These are phyloP conservation scores for Colletotrichum sansevieriae DNA, from an alignment of 2,329 filamentous ascomycete species.

Conservation along the genomic window DNA sequence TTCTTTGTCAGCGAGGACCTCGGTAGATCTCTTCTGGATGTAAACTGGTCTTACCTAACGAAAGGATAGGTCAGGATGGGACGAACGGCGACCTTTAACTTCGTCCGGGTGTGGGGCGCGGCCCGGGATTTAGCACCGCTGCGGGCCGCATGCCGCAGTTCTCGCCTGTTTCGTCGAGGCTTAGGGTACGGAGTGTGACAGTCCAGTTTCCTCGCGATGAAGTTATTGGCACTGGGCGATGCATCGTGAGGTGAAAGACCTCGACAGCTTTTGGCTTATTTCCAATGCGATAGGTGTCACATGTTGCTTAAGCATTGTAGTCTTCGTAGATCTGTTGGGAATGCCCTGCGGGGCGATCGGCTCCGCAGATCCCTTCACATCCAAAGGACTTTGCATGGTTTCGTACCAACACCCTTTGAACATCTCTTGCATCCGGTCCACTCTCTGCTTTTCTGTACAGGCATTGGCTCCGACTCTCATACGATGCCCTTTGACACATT, in stretches of 20 bases:
- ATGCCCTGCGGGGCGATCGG: not conserved
- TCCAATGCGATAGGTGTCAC: not conserved
- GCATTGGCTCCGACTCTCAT: no score
- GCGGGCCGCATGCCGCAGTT: slow-evolving; percentile 17
- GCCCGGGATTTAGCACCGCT: slow-evolving; percentile 9
- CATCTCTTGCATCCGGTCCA: no score
- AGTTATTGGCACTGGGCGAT: no score
- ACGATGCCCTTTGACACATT: no score
- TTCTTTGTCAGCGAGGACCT: slow-evolving; percentile 9
- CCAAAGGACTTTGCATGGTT: not conserved
- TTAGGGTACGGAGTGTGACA: not conserved
- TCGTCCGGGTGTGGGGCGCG: slow-evolving; percentile 12
- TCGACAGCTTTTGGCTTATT: no score
- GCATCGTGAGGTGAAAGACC: no score
- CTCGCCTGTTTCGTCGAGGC: slow-evolving; percentile 4
- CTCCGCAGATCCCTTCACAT: slow-evolving; percentile 2
- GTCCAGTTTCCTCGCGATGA: not conserved
- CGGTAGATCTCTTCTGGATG: not conserved
- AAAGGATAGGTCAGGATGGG: not conserved
- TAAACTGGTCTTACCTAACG: not conserved
- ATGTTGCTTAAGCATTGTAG: not conserved
- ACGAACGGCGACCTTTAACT: slow-evolving; percentile 1
- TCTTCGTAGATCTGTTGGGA: not conserved
- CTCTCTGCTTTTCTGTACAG: no score
- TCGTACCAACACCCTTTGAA: no score